Evolutionary conservation across 129 eudicot species (phyloP).

Genomic region (sunflower (Helianthus annuus)): HanXRQr2.0-SUNRISE NC_035443.2:54632425-54632924

Average conservation of each 20-base stretch:
- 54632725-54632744: neutral
- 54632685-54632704: conserved; percentile 16
- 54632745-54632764: conserved; percentile 17
- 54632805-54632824: neutral
- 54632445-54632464: neutral
- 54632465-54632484: conserved; percentile 3
- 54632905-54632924: neutral
- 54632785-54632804: neutral
- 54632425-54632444: too few relatives aligned
- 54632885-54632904: neutral
- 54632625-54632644: neutral
- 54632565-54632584: too few relatives aligned
- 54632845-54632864: conserved; percentile 1
- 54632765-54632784: neutral
- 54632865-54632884: conserved; percentile 2
- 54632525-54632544: conserved; percentile 4
- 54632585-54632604: too few relatives aligned
- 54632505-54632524: conserved; percentile 7
- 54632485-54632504: neutral
- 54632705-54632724: conserved; percentile 11
- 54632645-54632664: neutral
- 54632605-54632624: neutral
- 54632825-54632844: conserved; percentile 6
- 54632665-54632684: neutral
- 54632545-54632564: neutral